phyloP scores from a whole-genome alignment of 148 eudicot species.

The Fagopyrum esculentum region DNA sequence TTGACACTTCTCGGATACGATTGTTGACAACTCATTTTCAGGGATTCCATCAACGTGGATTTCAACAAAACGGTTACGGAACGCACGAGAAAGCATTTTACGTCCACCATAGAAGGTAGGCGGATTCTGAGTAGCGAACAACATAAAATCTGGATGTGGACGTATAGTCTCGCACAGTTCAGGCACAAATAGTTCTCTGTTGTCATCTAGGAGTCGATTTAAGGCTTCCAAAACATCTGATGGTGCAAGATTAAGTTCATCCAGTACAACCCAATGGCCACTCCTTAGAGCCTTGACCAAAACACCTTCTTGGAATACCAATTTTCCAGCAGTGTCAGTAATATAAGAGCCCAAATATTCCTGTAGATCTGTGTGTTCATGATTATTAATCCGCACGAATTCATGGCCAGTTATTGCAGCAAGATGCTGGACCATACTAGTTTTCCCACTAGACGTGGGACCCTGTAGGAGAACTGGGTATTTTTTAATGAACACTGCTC shows the following conservation, averaged over 20 bases:
- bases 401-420: slow-evolving; percentile 85
- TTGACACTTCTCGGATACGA: slow-evolving; percentile 62
- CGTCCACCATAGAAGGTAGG: slow-evolving; percentile 97
- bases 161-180: slow-evolving; percentile 72
- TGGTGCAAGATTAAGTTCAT: slow-evolving; percentile 96
- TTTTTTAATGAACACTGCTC: slow-evolving; percentile 68
- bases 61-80: slow-evolving; percentile 98
- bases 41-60: slow-evolving; percentile 98
- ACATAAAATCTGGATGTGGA: slow-evolving; percentile 90
- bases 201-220: slow-evolving; percentile 87
- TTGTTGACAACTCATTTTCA: slow-evolving; percentile 56
- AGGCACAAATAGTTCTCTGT: slow-evolving; percentile 89
- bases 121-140: slow-evolving; percentile 98
- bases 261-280: slow-evolving; percentile 95
- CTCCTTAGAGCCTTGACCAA: slow-evolving; percentile 88
- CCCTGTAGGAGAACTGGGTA: slow-evolving; percentile 98
- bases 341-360: slow-evolving; percentile 94
- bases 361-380: slow-evolving; percentile 95
- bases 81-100: slow-evolving; percentile 96
- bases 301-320: slow-evolving; percentile 85
- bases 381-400: slow-evolving; percentile 93
- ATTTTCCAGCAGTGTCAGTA: slow-evolving; percentile 73
- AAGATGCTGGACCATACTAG: slow-evolving; percentile 91
- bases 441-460: slow-evolving; percentile 97
- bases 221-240: slow-evolving; percentile 98